phyloP scores from a whole-genome alignment of 306 rosid species.

The Cercis canadensis region DNA sequence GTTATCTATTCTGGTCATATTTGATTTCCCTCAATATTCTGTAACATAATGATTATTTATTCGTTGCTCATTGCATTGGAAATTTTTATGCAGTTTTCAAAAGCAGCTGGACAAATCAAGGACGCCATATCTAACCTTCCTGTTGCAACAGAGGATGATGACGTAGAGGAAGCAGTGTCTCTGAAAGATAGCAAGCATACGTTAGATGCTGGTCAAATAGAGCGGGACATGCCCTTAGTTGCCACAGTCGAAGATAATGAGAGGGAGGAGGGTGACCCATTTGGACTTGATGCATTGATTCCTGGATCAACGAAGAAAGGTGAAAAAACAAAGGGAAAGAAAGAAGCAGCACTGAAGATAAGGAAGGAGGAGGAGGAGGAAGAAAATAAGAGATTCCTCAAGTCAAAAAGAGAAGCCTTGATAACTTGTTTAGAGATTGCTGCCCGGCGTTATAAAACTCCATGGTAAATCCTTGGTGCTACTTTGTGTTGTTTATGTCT shows the following conservation, averaged over 20 bases:
- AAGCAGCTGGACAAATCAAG: conserved; percentile 76
- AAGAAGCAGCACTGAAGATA: conserved; percentile 49
- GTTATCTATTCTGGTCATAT: conserved; percentile 7
- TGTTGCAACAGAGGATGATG: conserved; percentile 77
- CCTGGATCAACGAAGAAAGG: conserved; percentile 63
- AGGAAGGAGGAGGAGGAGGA: conserved; percentile 56
- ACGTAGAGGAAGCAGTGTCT: conserved; percentile 68
- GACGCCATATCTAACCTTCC: conserved; percentile 82
- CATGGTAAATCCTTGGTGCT: conserved; percentile 60
- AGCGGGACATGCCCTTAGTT: conserved; percentile 26
- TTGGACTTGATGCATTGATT: conserved; percentile 88
- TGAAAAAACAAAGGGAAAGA: conserved; percentile 64
- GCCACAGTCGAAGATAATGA: conserved; percentile 43
- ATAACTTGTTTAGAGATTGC: conserved; percentile 86
- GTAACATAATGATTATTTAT: conserved; percentile 9
- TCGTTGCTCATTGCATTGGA: conserved; percentile 30
- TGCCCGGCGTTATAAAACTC: conserved; percentile 77
- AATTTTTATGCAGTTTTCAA: conserved; percentile 66
- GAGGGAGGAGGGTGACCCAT: conserved; percentile 72
- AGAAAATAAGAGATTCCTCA: conserved; percentile 73
- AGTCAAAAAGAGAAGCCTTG: conserved; percentile 80
- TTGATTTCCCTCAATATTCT: not conserved
- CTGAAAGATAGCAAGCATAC: conserved; percentile 47
- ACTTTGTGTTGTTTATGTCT: not conserved
- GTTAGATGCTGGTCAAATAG: conserved; percentile 42